Evolutionary conservation across 306 rosid genomes (phyloP), one percentile per base, ranked within the genome.

Genomic region (Cucurbita pepo): DNA sequence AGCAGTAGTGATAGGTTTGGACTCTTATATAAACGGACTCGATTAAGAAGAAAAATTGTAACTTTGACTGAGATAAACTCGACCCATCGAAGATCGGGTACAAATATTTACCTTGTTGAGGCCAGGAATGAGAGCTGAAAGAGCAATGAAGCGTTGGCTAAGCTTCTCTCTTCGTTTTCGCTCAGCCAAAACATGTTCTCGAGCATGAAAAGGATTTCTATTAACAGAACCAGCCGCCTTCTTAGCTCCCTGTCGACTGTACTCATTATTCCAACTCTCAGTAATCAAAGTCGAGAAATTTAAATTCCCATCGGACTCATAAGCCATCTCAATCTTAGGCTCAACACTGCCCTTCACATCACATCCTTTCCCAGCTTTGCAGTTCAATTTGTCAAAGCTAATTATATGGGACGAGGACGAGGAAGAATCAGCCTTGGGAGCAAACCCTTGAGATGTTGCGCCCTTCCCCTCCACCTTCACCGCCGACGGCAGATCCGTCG

Each of bases 161-260:
- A 85, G 89, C 73, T 85, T 85, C 73, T 85, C 86, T 19, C 89
- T 48, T 10, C 89, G 82, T 70, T 82, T 85, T 71, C 89, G 75
- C 71, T 85, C 89, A 0, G 89, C 89, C 6, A 85, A 45, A 4
- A 82, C 86, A 10, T 85, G 89, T 53, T 85, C 85, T 79, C 79
- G 77, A 74, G 86, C 83, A 78, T 77, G 64, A 50, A 76, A 62
- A 11, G 81, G 81, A 58, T 75, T 75, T 69, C 82, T 70, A 25
- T 16, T 61, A 19, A 40, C 19, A 0, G 48, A 40, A 40, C 8
- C 15, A 71, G 12, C 77, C 73, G 15, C 43, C 60, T 53, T 30
- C 73, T n/a, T 71, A 71, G 8, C n/a, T n/a, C 44, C 45, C 3
- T 60, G n/a, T 7, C 50, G 21, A 56, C 15, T 8, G 6, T 56